Conservation (phyloP, 352 stramenopile genomes). For the Phytopythium helicoides region DNA sequence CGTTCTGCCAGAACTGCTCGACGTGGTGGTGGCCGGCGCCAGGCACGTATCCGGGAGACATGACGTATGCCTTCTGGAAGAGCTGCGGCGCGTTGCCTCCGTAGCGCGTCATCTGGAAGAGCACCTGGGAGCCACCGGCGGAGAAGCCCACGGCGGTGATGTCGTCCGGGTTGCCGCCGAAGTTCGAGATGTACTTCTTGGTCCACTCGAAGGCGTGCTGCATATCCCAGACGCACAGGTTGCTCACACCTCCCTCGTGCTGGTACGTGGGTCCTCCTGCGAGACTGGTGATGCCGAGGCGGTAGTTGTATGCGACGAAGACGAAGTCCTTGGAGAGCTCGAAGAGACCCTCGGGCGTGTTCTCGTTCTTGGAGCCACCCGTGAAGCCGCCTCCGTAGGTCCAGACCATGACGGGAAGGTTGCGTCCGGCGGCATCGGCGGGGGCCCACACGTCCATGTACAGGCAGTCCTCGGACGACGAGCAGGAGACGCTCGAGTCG, state of each 20-base stretch:
- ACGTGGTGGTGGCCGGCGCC: constrained; percentile 18
- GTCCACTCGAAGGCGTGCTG: constrained; percentile 33
- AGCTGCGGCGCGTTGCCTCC: constrained; percentile 17
- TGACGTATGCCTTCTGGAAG: constrained; percentile 26
- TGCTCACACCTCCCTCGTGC: constrained; percentile 22
- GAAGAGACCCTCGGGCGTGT: constrained; percentile 22
- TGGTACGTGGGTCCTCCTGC: constrained; percentile 19
- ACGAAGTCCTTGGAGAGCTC: constrained; percentile 24
- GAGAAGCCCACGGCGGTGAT: constrained; percentile 33
- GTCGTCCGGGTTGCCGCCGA: constrained; percentile 34
- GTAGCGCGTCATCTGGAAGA: constrained; percentile 29
- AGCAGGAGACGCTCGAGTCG: constrained; percentile 18
- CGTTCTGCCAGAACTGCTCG: constrained; percentile 28
- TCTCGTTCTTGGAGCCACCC: constrained; percentile 18
- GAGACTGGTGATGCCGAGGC: constrained; percentile 24
- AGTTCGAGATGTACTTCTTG: constrained; percentile 31
- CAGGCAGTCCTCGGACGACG: constrained; percentile 25
- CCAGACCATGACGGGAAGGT: constrained; percentile 32
- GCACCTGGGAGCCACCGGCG: constrained; percentile 15
- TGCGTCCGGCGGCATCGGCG: constrained; percentile 13
- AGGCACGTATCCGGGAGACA: constrained; percentile 17
- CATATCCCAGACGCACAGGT: constrained; percentile 23
- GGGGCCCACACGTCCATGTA: constrained; percentile 37
- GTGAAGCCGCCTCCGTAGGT: constrained; percentile 27
- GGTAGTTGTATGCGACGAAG: constrained; percentile 38